Conservation (phyloP, 192 early-diverging fungal species). For the Coemansia sp. region DNA sequence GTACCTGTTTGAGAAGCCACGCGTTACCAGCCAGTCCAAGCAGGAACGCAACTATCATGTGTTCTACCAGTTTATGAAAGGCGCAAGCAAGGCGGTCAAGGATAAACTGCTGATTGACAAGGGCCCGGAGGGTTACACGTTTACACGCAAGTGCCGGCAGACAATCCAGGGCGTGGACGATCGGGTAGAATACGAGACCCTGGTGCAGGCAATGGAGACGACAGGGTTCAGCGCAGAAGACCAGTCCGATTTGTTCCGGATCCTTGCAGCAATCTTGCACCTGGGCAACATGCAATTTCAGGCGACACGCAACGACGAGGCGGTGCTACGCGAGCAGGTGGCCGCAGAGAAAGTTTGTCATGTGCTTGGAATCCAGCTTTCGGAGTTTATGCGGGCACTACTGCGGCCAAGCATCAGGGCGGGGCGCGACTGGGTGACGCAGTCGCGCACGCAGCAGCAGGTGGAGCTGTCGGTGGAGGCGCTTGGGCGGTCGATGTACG, state of each 20-base stretch:
- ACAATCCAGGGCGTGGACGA: slow-evolving; percentile 95
- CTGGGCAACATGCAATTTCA: slow-evolving; percentile 88
- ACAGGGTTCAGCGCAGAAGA: slow-evolving; percentile 79
- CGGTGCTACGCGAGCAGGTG: slow-evolving; percentile 72
- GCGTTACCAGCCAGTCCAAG: slow-evolving; percentile 87
- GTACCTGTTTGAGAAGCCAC: slow-evolving; percentile 96
- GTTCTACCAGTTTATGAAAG: slow-evolving; percentile 97
- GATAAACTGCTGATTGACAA: slow-evolving; percentile 76
- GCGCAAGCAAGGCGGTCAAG: slow-evolving; percentile 70
- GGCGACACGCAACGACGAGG: slow-evolving; percentile 81
- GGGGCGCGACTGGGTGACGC: slow-evolving; percentile 93
- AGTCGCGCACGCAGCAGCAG: slow-evolving; percentile 83
- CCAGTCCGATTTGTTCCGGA: slow-evolving; percentile 76
- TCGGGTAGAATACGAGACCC: slow-evolving; percentile 69
- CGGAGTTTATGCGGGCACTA: slow-evolving; percentile 83
- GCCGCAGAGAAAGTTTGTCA: slow-evolving; percentile 89
- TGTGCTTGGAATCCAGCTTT: slow-evolving; percentile 83
- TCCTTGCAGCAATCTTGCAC: slow-evolving; percentile 86
- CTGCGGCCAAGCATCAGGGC: slow-evolving; percentile 91
- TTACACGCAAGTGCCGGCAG: slow-evolving; percentile 78
- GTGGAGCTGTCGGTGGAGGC: slow-evolving; percentile 89
- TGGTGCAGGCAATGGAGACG: slow-evolving; percentile 75
- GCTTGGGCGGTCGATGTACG: slow-evolving; percentile 86
- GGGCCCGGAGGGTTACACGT: slow-evolving; percentile 74
- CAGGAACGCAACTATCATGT: slow-evolving; percentile 97